phyloP scores from a whole-genome alignment of 2,329 filamentous ascomycete genomes.

The Rhynchosporium secalis region DNA sequence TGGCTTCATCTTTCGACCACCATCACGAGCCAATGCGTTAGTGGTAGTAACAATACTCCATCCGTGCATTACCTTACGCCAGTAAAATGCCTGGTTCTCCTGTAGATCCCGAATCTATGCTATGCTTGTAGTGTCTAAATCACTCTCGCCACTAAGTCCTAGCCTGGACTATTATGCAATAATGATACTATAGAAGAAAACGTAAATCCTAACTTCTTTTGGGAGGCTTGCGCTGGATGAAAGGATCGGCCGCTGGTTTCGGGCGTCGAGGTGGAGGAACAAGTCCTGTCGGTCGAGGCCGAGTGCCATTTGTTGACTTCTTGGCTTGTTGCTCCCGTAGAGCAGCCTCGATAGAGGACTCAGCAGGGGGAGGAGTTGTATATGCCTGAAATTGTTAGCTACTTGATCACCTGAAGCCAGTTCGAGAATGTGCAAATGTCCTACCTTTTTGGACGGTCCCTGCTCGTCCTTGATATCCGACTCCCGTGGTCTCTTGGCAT shows the following conservation, averaged over 20 bases:
- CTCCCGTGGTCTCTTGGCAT: conserved; percentile 28
- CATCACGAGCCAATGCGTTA: neutral
- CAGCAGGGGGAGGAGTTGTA: conserved; percentile 7
- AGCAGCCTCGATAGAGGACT: conserved; percentile 27
- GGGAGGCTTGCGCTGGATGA: conserved; percentile 32
- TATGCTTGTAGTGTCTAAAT: conserved; percentile 1
- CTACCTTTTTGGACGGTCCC: conserved; percentile 29
- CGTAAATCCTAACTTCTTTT: conserved; percentile 8
- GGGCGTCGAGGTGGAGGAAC: conserved; percentile 31
- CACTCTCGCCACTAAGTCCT: neutral
- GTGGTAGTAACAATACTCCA: neutral
- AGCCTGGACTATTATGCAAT: neutral
- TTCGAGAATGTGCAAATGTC: neutral
- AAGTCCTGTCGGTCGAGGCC: conserved; percentile 26
- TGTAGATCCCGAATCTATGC: neutral
- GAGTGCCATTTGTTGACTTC: conserved; percentile 25
- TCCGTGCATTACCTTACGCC: neutral
- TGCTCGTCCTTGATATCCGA: conserved; percentile 22
- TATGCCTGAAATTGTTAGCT: conserved; percentile 10
- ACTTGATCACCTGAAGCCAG: neutral
- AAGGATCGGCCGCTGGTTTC: conserved; percentile 33
- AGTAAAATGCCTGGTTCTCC: neutral
- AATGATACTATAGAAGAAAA: neutral
- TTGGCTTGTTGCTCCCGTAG: conserved; percentile 29
- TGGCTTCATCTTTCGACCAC: conserved; percentile 6